A percentile compares a stretch with the other conserved stretches of the same genome.
Evolutionary conservation across 192 early-diverging fungal genomes (phyloP).

Genomic region (Chytriomyces confervae): DNA sequence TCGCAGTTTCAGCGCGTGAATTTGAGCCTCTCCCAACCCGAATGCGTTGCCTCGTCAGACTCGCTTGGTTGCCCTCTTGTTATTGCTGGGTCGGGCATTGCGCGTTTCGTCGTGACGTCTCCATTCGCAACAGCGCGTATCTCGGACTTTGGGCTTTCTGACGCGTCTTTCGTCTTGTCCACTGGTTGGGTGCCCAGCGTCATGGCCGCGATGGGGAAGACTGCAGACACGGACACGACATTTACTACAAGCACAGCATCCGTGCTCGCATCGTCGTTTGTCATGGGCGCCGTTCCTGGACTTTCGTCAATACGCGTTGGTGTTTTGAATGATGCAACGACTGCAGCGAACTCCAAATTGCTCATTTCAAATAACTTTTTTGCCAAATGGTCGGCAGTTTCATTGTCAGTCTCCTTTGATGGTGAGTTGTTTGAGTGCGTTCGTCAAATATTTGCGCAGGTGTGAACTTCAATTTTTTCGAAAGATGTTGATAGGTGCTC

Average conservation of each 20-base stretch:
- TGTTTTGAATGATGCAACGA: not conserved
- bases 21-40: not conserved
- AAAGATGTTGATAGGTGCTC: slow-evolving; percentile 10
- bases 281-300: slow-evolving; percentile 5
- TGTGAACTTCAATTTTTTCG: not conserved
- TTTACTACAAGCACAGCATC: not conserved
- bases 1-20: not conserved
- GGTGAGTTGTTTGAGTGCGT: not conserved
- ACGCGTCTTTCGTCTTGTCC: not conserved
- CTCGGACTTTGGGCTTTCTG: not conserved
- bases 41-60: not conserved
- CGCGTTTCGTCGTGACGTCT: not conserved
- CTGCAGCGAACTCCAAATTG: not conserved
- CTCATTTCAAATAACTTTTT: slow-evolving; percentile 7
- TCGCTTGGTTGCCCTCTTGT: no score
- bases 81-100: no score
- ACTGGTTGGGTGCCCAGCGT: slow-evolving; percentile 18
- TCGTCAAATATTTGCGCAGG: not conserved
- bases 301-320: slow-evolving; percentile 3
- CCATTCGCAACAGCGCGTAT: not conserved
- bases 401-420: not conserved
- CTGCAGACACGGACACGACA: not conserved
- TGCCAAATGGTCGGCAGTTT: not conserved
- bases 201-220: not conserved
- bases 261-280: not conserved